These are phyloP conservation scores for Mycena sanguinolenta DNA, from an alignment of 768 basidiomycete genomes.

Conservation along the genomic window DNA sequence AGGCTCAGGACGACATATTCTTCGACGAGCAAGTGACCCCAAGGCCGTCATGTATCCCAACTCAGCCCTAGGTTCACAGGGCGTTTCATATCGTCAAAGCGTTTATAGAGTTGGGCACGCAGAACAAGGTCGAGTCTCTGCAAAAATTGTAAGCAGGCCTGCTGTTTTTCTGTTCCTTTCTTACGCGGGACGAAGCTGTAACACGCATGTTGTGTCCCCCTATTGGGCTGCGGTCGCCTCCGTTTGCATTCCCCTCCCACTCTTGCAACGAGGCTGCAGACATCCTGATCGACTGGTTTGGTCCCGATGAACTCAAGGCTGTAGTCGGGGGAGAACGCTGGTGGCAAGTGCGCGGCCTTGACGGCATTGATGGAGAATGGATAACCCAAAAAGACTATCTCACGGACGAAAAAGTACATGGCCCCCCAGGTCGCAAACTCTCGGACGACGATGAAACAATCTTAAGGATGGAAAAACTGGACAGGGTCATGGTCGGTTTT, in stretches of 20 bases:
- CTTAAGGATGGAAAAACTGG: slow-evolving; percentile 66
- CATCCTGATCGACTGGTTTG: slow-evolving; percentile 77
- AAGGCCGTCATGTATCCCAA: not conserved
- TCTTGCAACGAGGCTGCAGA: slow-evolving; percentile 76
- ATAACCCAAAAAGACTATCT: slow-evolving; percentile 66
- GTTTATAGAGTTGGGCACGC: slow-evolving; percentile 74
- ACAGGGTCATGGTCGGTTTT: slow-evolving; percentile 64
- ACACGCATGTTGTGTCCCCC: slow-evolving; percentile 78
- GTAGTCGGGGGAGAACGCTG: slow-evolving; percentile 84
- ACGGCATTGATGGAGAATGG: slow-evolving; percentile 78
- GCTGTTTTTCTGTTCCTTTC: not conserved
- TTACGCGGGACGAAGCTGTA: slow-evolving; percentile 56
- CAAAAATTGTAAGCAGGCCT: slow-evolving; percentile 66
- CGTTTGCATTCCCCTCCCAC: slow-evolving; percentile 67
- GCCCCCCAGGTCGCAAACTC: slow-evolving; percentile 42
- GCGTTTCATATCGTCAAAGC: slow-evolving; percentile 82
- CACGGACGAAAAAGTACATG: slow-evolving; percentile 40
- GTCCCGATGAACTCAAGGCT: slow-evolving; percentile 74
- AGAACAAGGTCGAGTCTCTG: slow-evolving; percentile 79
- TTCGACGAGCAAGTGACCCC: slow-evolving; percentile 71
- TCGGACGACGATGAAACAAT: slow-evolving; percentile 55
- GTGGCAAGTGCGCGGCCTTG: slow-evolving; percentile 86
- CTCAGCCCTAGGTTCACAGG: slow-evolving; percentile 44
- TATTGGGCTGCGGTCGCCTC: slow-evolving; percentile 74
- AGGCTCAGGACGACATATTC: slow-evolving; percentile 72